Conservation (phyloP, 306 rosid species). For the Quercus bicolor region DNA sequence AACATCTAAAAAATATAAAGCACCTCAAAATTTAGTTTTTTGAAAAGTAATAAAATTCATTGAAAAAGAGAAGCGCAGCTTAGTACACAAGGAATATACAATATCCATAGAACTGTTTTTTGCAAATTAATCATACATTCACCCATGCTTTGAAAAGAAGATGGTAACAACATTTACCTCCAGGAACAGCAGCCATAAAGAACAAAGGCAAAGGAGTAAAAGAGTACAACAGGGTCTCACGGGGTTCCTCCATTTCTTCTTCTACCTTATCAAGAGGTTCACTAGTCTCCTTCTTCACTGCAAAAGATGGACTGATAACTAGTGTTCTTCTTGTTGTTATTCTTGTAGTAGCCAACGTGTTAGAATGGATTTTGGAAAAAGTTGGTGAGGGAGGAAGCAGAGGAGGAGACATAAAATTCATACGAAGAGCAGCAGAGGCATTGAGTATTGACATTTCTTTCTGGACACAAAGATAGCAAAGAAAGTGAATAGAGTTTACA, state of each 20-base stretch:
- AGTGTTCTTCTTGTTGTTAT: slow-evolving; percentile 2
- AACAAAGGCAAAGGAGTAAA: slow-evolving; percentile 68
- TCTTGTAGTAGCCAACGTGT: neutral
- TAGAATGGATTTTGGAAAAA: slow-evolving; percentile 14
- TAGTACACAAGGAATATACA: no score
- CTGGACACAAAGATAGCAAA: neutral
- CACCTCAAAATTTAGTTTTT: neutral
- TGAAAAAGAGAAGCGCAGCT: no score
- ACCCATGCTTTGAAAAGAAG: no score
- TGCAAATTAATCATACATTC: no score
- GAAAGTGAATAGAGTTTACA: neutral
- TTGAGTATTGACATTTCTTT: slow-evolving; percentile 43
- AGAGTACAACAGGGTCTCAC: slow-evolving; percentile 51
- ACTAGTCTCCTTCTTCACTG: slow-evolving; percentile 1
- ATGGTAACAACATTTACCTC: slow-evolving; percentile 41
- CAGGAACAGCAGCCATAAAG: slow-evolving; percentile 68
- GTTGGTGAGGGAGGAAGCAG: slow-evolving; percentile 18
- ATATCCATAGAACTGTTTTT: no score
- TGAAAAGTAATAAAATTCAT: no score
- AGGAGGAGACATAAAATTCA: slow-evolving; percentile 11
- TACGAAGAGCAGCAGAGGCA: slow-evolving; percentile 21
- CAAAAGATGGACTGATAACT: slow-evolving; percentile 17
- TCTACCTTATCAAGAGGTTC: slow-evolving; percentile 6
- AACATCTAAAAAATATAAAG: neutral
- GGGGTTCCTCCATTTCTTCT: slow-evolving; percentile 23